A percentile compares a stretch with the other conserved stretches of the same genome.
Conservation (phyloP, 140 eudicot genomes). For the Stevia rebaudiana region DNA sequence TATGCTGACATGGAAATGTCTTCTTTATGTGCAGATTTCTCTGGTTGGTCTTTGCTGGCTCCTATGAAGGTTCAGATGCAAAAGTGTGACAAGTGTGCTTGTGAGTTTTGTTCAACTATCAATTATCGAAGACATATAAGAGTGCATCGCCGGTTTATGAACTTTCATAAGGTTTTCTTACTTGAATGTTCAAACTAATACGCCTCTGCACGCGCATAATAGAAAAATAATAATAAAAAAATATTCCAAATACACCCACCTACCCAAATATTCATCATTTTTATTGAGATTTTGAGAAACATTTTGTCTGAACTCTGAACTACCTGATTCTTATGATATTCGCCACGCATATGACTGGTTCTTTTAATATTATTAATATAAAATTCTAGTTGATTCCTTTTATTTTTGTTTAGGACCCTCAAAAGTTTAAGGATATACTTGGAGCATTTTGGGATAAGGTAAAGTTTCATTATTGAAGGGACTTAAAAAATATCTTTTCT, state of each 20-base stretch:
- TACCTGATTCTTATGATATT: too few relatives aligned
- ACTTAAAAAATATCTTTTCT: conserved; percentile 6
- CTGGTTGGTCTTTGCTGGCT: conserved; percentile 88
- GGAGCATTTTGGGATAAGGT: conserved; percentile 92
- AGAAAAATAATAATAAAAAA: too few relatives aligned
- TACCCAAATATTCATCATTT: not conserved
- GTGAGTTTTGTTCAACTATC: conserved; percentile 74
- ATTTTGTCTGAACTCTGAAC: too few relatives aligned
- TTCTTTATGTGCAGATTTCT: conserved; percentile 41
- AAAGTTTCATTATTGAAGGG: conserved; percentile 7
- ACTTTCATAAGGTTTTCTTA: conserved; percentile 60
- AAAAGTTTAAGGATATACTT: conserved; percentile 59
- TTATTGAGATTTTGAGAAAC: conserved; percentile 7
- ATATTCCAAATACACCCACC: too few relatives aligned
- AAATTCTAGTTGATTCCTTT: not conserved
- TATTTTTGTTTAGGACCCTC: conserved; percentile 46
- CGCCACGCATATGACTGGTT: too few relatives aligned
- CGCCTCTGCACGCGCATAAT: too few relatives aligned
- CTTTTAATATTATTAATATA: too few relatives aligned
- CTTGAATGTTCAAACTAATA: not conserved
- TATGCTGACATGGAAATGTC: not conserved
- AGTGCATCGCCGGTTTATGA: conserved; percentile 72
- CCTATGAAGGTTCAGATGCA: conserved; percentile 75
- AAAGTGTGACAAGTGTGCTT: conserved; percentile 85
- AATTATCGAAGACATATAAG: conserved; percentile 75